These are phyloP conservation scores for Diaporthe amygdali DNA, from an alignment of 2,329 filamentous ascomycete genomes.

Conservation along the genomic window DNA sequence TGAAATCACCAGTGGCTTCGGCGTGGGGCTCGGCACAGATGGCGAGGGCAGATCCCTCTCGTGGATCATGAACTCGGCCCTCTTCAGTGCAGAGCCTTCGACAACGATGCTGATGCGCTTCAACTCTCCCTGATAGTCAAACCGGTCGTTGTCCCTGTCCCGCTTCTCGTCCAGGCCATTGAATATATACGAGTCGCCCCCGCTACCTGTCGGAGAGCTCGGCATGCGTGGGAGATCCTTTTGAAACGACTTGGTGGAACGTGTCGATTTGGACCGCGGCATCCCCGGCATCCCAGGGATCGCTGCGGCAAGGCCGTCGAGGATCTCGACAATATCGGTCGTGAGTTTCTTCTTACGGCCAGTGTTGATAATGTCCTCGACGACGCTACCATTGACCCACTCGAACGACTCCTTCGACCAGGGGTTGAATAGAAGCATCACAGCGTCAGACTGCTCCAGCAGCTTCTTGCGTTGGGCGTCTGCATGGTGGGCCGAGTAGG, in stretches of 20 bases:
- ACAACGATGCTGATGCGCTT: conserved; percentile 14
- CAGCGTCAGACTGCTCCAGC: conserved; percentile 18
- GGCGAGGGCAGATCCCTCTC: background rate
- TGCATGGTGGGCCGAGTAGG: background rate
- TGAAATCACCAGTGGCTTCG: background rate
- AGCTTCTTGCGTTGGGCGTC: conserved; percentile 3
- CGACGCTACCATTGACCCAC: conserved; percentile 10
- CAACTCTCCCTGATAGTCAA: conserved; percentile 13
- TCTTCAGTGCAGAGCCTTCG: conserved; percentile 6
- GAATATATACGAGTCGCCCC: background rate
- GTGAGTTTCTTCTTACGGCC: conserved; percentile 2
- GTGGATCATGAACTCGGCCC: conserved; percentile 3
- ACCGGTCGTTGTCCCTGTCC: background rate
- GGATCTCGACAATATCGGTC: background rate
- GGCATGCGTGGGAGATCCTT: background rate
- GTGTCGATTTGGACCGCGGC: conserved; percentile 6
- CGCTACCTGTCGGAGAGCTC: background rate
- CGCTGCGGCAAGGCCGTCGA: background rate
- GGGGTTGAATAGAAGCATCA: conserved; percentile 21
- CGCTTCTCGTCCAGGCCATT: conserved; percentile 3
- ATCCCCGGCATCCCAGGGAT: background rate
- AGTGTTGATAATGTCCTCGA: conserved; percentile 3
- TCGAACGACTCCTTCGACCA: conserved; percentile 17
- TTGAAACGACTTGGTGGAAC: background rate
- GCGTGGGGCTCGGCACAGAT: background rate